Evolutionary conservation across 441 rosid genomes (phyloP).

Genomic region (Gossypium lobatum): DNA sequence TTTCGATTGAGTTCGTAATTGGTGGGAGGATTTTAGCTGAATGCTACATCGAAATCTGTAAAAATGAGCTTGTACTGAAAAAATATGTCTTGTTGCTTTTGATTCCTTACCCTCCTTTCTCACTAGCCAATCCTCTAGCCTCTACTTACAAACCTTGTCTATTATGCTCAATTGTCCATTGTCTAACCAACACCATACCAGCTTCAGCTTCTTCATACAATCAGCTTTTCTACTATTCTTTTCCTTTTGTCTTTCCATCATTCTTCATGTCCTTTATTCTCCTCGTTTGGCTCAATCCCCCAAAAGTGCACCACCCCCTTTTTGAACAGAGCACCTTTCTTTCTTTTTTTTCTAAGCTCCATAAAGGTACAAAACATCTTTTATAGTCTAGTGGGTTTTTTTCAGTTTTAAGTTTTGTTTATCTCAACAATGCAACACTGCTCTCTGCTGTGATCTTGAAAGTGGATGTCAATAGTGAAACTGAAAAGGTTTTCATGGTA

Average conservation of each 20-base stretch:
- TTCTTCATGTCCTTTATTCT: neutral
- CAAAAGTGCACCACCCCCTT: constrained; percentile 12
- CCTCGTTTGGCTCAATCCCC: constrained; percentile 9
- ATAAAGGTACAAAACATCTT: constrained; percentile 1
- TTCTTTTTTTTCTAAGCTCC: neutral
- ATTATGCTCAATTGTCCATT: constrained; percentile 8
- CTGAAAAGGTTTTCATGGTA: constrained; percentile 36
- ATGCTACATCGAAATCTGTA: neutral
- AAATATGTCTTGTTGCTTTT: constrained; percentile 1
- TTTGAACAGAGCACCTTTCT: constrained; percentile 10
- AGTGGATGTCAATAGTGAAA: constrained; percentile 52
- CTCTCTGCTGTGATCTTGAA: constrained; percentile 32
- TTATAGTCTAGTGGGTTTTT: constrained; percentile 11
- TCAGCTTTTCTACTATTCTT: constrained; percentile 4
- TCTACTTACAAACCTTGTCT: constrained; percentile 14
- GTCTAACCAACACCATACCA: constrained; percentile 23
- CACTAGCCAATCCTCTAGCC: neutral
- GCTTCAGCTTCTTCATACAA: constrained; percentile 8
- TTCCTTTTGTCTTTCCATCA: neutral
- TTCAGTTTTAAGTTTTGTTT: neutral
- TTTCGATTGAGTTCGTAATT: neutral
- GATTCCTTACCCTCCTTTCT: constrained; percentile 10
- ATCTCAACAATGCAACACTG: constrained; percentile 30
- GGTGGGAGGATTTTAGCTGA: neutral
- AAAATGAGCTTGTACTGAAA: neutral